Conservation (phyloP, 805 yeast genomes). For the Metschnikowia shivogae region DNA sequence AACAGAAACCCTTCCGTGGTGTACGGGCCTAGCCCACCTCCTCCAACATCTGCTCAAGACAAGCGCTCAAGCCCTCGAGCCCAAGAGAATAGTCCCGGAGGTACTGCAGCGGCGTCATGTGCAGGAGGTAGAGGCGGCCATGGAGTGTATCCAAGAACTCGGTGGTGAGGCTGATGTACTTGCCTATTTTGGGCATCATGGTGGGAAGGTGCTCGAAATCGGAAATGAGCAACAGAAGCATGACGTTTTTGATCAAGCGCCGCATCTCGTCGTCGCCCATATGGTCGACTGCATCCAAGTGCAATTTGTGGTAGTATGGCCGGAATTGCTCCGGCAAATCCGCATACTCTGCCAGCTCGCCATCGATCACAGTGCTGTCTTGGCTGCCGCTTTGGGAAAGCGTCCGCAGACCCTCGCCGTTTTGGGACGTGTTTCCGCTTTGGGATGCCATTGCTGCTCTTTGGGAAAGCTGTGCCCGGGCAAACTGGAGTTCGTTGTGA, state of each 20-base stretch:
- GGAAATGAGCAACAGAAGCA: conserved; percentile 32
- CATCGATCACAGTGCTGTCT: too few relatives aligned
- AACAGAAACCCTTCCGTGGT: not conserved
- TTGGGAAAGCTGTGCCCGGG: conserved; percentile 4
- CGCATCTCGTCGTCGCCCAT: conserved; percentile 26
- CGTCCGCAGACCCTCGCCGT: too few relatives aligned
- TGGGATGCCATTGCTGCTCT: not conserved
- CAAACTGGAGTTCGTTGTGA: conserved; percentile 15
- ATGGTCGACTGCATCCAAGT: conserved; percentile 28
- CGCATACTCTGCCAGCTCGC: conserved; percentile 1
- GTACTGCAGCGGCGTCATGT: conserved; percentile 27
- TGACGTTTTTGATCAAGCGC: conserved; percentile 30
- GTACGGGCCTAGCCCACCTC: not conserved
- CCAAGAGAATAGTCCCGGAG: conserved; percentile 16
- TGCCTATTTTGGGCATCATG: conserved; percentile 25
- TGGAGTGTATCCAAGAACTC: conserved; percentile 34
- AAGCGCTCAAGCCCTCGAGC: conserved; percentile 17
- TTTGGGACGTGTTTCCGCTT: conserved; percentile 3
- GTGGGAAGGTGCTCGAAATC: conserved; percentile 27
- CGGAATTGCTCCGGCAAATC: conserved; percentile 21
- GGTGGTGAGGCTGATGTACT: conserved; percentile 22
- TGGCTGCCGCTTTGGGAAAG: too few relatives aligned
- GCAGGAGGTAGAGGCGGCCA: conserved; percentile 20
- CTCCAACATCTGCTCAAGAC: conserved; percentile 26
- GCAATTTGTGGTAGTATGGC: conserved; percentile 23